These are phyloP conservation scores for Phascolomyces articulosus DNA, from an alignment of 371 early-diverging fungal species.

Conservation along the genomic window DNA sequence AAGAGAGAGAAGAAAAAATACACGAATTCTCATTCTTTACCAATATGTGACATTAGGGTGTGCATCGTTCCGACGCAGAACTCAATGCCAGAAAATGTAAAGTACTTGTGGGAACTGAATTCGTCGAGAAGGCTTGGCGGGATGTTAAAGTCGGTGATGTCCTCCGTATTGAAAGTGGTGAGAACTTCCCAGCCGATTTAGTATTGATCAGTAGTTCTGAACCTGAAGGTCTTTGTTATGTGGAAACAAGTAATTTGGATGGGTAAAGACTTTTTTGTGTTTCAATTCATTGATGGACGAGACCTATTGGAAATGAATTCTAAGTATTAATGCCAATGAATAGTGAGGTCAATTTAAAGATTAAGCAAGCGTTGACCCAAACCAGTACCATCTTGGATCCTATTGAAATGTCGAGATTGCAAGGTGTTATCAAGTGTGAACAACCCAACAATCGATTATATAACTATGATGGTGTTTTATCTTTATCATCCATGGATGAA, in stretches of 20 bases:
- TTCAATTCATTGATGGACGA: neutral
- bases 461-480: slow-evolving; percentile 81
- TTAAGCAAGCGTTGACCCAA: slow-evolving; percentile 82
- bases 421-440: slow-evolving; percentile 73
- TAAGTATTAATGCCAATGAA: neutral
- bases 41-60: slow-evolving; percentile 54
- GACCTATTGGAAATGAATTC: too few relatives aligned
- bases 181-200: slow-evolving; percentile 94
- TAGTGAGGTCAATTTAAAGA: slow-evolving; percentile 93
- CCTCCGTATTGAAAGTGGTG: slow-evolving; percentile 82
- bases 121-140: slow-evolving; percentile 74
- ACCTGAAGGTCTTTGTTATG: slow-evolving; percentile 85
- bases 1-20: neutral
- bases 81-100: slow-evolving; percentile 75
- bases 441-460: slow-evolving; percentile 89
- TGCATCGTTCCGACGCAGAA: slow-evolving; percentile 80
- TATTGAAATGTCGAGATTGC: slow-evolving; percentile 57
- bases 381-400: slow-evolving; percentile 71
- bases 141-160: slow-evolving; percentile 92
- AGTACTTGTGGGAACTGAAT: slow-evolving; percentile 64
- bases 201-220: slow-evolving; percentile 87
- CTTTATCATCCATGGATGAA: slow-evolving; percentile 51
- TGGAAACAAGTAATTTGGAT: slow-evolving; percentile 96
- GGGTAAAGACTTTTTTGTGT: slow-evolving; percentile 64
- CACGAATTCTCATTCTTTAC: neutral